A percentile compares a stretch with the other conserved stretches of the same genome.
phyloP scores from a whole-genome alignment of 164 flowering plant genomes.

The Houttuynia cordata region DNA sequence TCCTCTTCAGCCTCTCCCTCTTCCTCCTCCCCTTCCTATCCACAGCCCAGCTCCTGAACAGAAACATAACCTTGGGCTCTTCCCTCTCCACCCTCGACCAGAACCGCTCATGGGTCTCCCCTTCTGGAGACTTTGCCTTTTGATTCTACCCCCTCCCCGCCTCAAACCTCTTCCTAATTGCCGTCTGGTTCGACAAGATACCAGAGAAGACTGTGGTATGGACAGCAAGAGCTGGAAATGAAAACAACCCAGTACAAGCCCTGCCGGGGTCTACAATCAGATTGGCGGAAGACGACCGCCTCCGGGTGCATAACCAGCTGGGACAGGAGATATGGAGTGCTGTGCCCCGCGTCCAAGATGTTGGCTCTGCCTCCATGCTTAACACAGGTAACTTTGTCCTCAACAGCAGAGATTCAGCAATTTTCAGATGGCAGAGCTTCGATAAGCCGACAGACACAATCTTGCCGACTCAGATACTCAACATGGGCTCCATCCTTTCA shows the following conservation, averaged over 20 bases:
- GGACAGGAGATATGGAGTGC: constrained; percentile 10
- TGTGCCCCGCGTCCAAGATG: not conserved
- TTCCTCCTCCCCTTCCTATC: not conserved
- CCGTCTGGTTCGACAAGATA: constrained; percentile 24
- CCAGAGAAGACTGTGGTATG: constrained; percentile 23
- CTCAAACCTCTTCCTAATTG: constrained; percentile 10
- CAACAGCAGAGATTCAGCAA: not conserved
- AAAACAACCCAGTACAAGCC: constrained; percentile 3
- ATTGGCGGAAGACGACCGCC: constrained; percentile 15
- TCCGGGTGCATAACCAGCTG: constrained; percentile 14
- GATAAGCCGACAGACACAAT: constrained; percentile 26
- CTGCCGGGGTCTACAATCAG: constrained; percentile 19
- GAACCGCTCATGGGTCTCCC: constrained; percentile 16
- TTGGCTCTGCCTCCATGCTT: constrained; percentile 25
- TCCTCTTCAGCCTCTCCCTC: not conserved
- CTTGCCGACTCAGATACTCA: constrained; percentile 26
- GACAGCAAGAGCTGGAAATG: constrained; percentile 9
- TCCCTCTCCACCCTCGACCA: constrained; percentile 6
- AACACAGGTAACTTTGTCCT: constrained; percentile 38
- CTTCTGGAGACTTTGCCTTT: constrained; percentile 24
- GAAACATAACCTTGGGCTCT: constrained; percentile 8
- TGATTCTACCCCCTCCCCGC: constrained; percentile 13
- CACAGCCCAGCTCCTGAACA: not conserved
- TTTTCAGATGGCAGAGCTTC: constrained; percentile 4
- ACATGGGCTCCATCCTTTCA: constrained; percentile 2